Percentiles rank a stretch among this genome's conserved stretches.
Conservation (phyloP, 495 filamentous ascomycete species). For the Lophiotrema nucula region DNA sequence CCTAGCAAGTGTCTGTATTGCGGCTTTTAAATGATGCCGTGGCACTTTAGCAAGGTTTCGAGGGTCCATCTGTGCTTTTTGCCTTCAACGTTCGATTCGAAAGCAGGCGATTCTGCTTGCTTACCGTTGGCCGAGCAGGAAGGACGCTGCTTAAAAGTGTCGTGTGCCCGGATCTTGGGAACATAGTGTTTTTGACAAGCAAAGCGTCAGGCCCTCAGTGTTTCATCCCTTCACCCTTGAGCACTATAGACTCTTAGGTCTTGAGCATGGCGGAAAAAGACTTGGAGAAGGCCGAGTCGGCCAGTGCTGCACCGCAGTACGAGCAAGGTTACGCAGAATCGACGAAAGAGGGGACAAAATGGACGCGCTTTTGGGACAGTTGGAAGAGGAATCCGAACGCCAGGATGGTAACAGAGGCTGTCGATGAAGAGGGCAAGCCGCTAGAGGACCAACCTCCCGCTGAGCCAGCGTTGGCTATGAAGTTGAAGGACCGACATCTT, state of each 20-base stretch:
- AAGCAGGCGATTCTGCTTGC: neutral
- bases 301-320: constrained; percentile 12
- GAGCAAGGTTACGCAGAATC: constrained; percentile 27
- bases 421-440: constrained; percentile 66
- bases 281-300: constrained; percentile 20
- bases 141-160: neutral
- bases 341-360: constrained; percentile 22
- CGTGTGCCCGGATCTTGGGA: neutral
- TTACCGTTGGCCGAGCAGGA: neutral
- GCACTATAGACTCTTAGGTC: no score
- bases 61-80: neutral
- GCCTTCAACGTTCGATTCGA: neutral
- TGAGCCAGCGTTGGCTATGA: constrained; percentile 69
- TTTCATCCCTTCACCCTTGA: no score
- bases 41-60: neutral
- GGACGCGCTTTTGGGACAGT: constrained; percentile 55
- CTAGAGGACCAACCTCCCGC: constrained; percentile 67
- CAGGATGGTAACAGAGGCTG: constrained; percentile 51
- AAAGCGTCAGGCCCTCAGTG: no score
- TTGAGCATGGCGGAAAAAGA: constrained; percentile 29
- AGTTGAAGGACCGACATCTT: constrained; percentile 79
- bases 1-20: neutral
- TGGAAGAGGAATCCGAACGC: constrained; percentile 79
- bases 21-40: constrained; percentile 4
- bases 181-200: no score